Base-by-base conservation (phyloP, 2,329 filamentous ascomycete species). In the Xylaria digitata region DNA sequence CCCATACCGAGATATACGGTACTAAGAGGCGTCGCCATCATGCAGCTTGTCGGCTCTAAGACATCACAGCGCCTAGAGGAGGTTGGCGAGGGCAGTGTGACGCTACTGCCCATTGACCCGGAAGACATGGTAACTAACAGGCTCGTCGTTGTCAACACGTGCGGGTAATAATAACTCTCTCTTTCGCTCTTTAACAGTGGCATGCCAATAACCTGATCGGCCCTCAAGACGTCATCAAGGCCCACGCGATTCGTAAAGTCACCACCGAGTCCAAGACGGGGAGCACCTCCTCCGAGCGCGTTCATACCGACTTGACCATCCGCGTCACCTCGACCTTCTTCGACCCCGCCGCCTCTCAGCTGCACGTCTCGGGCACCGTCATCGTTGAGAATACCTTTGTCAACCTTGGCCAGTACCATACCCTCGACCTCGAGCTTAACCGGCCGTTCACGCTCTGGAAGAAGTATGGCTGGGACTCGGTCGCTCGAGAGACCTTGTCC, bases 371-470 rank as follows among this genome's bases (percentile, higher is more conserved):
- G 37, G 86, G 87, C 71, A 81, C 80, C 42, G 84, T 89, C 67
- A 78, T 81, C 65, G 78, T 79, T 46, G 86, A 88, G 75, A 88
- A 87, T 73, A 78, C 80, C 40, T 80, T 83, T 66, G 85, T 87
- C 63, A 79, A 80, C 70, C 75, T 86, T 48, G 87, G 86, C 58
- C 83, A 87, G 67, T 84, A 87, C 73, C 87, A 89, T 74, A 88
- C 86, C 1, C 82, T 89, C 70, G 95, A 97, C 72, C 86, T 99
- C 52, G 95, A 97, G 78, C 84, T 97, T 65, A 89, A 96, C 74
- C 87, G 94, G 48, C 90, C 94, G 57, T 98, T 98, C 74, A 95
- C 92, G 6, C 79, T 99, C 7, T 91, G 94, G 81, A 98, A 98
- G 81, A 86, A 87, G 45, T 82, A 88, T 8, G 90, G 94, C 48